These are phyloP conservation scores for Phytopythium delawarense DNA, from an alignment of 352 stramenopile species.

Conservation along the genomic window DNA sequence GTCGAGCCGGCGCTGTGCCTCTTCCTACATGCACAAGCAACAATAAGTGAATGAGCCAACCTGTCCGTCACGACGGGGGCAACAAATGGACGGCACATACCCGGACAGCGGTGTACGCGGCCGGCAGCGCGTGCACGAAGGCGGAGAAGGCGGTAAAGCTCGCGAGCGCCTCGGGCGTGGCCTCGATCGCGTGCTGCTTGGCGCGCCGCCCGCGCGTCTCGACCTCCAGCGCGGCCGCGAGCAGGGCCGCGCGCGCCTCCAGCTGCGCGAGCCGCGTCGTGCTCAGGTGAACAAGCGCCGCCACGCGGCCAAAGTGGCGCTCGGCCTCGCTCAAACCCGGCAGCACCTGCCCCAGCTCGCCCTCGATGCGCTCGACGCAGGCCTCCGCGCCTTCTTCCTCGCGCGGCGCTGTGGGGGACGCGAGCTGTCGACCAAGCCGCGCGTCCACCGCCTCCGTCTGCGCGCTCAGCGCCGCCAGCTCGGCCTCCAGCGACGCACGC, in stretches of 20 bases:
- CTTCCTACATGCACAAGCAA: conserved; percentile 19
- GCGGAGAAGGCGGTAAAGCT: conserved; percentile 34
- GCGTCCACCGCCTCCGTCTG: neutral
- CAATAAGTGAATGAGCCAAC: neutral
- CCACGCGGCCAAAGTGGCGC: conserved; percentile 41
- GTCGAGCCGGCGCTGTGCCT: conserved; percentile 39
- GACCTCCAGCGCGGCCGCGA: conserved; percentile 42
- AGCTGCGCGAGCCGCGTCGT: conserved; percentile 30
- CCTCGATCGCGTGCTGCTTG: conserved; percentile 29
- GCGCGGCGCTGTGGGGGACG: neutral
- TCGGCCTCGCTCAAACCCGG: conserved; percentile 23
- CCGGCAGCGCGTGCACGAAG: conserved; percentile 36
- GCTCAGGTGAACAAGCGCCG: conserved; percentile 31
- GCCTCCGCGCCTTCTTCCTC: neutral
- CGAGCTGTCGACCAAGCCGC: neutral
- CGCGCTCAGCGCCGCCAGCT: neutral
- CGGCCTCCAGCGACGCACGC: conserved; percentile 9
- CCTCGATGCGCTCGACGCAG: conserved; percentile 3
- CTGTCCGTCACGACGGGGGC: neutral
- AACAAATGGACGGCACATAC: neutral
- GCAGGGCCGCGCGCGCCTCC: conserved; percentile 36
- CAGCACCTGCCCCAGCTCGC: conserved; percentile 19
- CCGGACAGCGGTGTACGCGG: conserved; percentile 33
- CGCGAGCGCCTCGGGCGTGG: conserved; percentile 38
- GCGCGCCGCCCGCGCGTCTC: conserved; percentile 45